A percentile compares a stretch with the other conserved stretches of the same genome.
phyloP scores from a whole-genome alignment of 768 basidiomycete genomes.

The Kwoniella mangroviensis region DNA sequence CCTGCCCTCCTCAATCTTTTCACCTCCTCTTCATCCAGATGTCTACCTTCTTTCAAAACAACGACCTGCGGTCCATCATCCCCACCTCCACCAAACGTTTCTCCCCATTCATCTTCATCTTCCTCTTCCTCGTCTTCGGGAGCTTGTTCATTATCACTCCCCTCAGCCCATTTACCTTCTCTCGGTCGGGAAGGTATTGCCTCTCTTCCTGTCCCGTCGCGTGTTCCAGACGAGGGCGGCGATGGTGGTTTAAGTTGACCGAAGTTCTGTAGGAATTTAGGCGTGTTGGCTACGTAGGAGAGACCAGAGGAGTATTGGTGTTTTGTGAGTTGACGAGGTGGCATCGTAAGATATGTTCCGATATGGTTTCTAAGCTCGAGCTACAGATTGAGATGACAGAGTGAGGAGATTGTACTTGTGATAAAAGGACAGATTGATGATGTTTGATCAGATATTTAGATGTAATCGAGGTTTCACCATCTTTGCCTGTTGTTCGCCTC shows the following conservation, averaged over 20 bases:
- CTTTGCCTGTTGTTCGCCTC: no score
- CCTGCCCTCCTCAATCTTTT: slow-evolving; percentile 63
- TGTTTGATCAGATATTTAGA: no score
- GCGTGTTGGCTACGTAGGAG: slow-evolving; percentile 24
- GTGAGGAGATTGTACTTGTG: no score
- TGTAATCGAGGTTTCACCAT: no score
- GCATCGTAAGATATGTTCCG: no score
- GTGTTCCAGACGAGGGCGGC: slow-evolving; percentile 9
- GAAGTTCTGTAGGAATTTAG: slow-evolving; percentile 33
- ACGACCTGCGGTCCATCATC: slow-evolving; percentile 90
- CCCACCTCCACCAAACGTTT: slow-evolving; percentile 55
- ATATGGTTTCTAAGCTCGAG: no score
- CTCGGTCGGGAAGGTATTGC: slow-evolving; percentile 49
- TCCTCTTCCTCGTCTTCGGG: slow-evolving; percentile 65
- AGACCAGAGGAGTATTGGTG: slow-evolving; percentile 27
- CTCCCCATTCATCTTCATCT: slow-evolving; percentile 70
- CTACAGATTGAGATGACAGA: no score
- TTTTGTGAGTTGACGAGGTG: slow-evolving; percentile 3
- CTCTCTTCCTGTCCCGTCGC: slow-evolving; percentile 29
- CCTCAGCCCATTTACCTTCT: slow-evolving; percentile 54
- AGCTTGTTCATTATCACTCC: slow-evolving; percentile 46
- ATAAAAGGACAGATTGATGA: no score
- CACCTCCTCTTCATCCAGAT: slow-evolving; percentile 75
- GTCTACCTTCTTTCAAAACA: slow-evolving; percentile 84
- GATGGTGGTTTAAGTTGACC: slow-evolving; percentile 22